Evolutionary conservation across 192 early-diverging fungal genomes (phyloP).

Genomic region (Coemansia sp.): DNA sequence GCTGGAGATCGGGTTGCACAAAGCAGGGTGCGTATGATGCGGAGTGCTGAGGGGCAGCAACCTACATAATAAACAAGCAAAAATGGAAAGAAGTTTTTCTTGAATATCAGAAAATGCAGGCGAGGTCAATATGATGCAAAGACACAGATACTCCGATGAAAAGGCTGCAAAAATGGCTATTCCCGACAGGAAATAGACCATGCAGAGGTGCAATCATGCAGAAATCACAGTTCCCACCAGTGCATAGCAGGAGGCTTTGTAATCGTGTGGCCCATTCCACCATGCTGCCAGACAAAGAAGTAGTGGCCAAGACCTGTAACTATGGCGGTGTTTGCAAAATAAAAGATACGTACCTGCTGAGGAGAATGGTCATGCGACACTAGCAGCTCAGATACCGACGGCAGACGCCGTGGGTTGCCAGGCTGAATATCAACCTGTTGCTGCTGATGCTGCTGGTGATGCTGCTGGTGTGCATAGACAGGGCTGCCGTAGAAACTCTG

Average conservation of each 20-base stretch:
- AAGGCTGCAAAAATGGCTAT: background rate
- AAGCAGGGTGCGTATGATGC: slow-evolving; percentile 6
- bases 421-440: slow-evolving; percentile 14
- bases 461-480: slow-evolving; percentile 18
- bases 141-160: background rate
- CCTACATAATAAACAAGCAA: slow-evolving; percentile 9
- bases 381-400: slow-evolving; percentile 46
- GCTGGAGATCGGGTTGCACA: slow-evolving; percentile 10
- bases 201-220: background rate
- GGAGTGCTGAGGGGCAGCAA: background rate
- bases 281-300: background rate
- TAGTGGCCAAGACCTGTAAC: background rate
- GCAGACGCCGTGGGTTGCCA: slow-evolving; percentile 30
- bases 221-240: background rate
- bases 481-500: slow-evolving; percentile 14
- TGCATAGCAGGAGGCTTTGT: background rate
- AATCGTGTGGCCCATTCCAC: background rate
- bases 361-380: slow-evolving; percentile 18
- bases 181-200: background rate
- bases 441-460: slow-evolving; percentile 15
- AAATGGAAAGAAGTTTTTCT: background rate
- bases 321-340: background rate
- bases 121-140: background rate
- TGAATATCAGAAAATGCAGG: background rate
- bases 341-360: slow-evolving; percentile 31